Evolutionary conservation across 2,329 filamentous ascomycete genomes (phyloP).

Genomic region (Cercospora berteroae): DNA sequence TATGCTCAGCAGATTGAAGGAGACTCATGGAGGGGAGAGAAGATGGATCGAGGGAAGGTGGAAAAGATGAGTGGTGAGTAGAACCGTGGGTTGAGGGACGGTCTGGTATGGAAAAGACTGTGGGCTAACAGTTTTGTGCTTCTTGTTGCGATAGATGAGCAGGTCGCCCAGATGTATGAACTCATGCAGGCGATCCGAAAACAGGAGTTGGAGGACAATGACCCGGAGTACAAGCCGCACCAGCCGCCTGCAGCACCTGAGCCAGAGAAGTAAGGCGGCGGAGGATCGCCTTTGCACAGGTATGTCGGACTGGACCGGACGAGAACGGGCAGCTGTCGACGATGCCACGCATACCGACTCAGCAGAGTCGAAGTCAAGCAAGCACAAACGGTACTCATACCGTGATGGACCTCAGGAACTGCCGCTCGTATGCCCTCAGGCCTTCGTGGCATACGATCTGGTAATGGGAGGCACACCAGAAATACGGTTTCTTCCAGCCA

Average conservation of each 20-base stretch:
- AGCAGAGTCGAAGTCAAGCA: not conserved
- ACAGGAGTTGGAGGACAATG: constrained; percentile 49
- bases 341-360: not conserved
- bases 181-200: constrained; percentile 78
- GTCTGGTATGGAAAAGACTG: not conserved
- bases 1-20: constrained; percentile 93
- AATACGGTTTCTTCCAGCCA: not conserved
- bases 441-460: not conserved
- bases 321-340: not conserved
- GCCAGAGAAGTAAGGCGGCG: constrained; percentile 8
- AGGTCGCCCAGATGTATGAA: constrained; percentile 90
- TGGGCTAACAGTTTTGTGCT: constrained; percentile 37
- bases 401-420: not conserved
- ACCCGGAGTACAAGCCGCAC: constrained; percentile 34
- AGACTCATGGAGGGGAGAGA: constrained; percentile 78
- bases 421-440: not conserved
- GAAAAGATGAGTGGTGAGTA: constrained; percentile 88
- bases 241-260: constrained; percentile 19
- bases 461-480: not conserved
- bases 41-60: constrained; percentile 77
- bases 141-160: constrained; percentile 58
- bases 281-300: not conserved
- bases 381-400: not conserved
- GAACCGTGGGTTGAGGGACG: too few relatives aligned
- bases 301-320: not conserved